Base-by-base conservation (phyloP, 2,329 filamentous ascomycete species). In the Penicillium capsulatum region DNA sequence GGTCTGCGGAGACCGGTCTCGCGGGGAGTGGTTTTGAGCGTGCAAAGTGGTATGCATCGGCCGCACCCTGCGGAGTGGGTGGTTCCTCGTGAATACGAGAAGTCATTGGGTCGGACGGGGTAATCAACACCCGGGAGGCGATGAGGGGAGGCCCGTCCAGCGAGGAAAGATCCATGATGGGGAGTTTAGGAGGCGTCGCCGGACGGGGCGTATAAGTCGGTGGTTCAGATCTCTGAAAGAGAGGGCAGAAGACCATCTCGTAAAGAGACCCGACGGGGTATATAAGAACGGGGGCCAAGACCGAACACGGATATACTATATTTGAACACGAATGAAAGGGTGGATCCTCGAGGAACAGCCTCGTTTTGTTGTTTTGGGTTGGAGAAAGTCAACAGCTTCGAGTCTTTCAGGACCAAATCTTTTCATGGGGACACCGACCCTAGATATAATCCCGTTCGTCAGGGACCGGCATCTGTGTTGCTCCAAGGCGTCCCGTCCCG, bases 121-220 rank as follows among this genome's bases (percentile, higher is more conserved):
- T 19, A 16, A 44, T 38, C 32, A 53, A 9, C 5, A 22, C 51
- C 33, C 47, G 49, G 7, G 48, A 28, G 32, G 60, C 50, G 8
- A 43, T 22, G 16, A 64, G 50, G 2, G 60, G 61, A 30, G 59
- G 59, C 3, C 63, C 63, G 48, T 63, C 63, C 2, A 65, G 51
- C 7, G 59, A 62, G 7, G 63, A 65, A 15, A 65, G 55, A 38
- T 65, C 63, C 55, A 58, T 55, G 26, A 28, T 11, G 13, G 26
- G 26, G 6, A n/a, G n/a, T n/a, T 28, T 28, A 6, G 10, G 26
- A 11, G 26, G 9, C n/a, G 26, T 14, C 26, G 19, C 29, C 28
- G 33, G 24, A 24, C 28, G 38, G 13, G 24, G 24, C 17, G 16
- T 33, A 11, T 27, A 24, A 28, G 29, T 9, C 22, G 24, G n/a